These are phyloP conservation scores for Schwanniomyces yamadae DNA, from an alignment of 805 yeast genomes.

Conservation along the genomic window DNA sequence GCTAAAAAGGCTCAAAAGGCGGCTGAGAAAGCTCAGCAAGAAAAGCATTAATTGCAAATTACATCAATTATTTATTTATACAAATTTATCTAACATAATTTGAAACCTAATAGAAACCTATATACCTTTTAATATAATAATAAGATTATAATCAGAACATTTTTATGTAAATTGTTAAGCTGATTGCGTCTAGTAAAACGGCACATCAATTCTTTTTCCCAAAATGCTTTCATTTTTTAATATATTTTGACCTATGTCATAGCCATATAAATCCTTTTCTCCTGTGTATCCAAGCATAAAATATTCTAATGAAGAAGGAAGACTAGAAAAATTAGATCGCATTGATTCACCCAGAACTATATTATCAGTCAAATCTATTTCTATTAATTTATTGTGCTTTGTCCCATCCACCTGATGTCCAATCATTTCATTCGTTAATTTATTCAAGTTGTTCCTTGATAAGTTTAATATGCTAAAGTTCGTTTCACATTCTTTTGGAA, in stretches of 20 bases:
- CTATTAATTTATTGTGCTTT: neutral
- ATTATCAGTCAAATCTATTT: conserved; percentile 1
- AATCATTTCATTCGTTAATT: neutral
- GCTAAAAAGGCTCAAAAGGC: conserved; percentile 20
- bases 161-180: too few species aligned
- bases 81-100: too few species aligned
- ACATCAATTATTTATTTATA: too few species aligned
- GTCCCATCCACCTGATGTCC: neutral
- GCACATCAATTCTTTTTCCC: conserved; percentile 1
- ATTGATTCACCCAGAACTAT: neutral
- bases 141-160: too few species aligned
- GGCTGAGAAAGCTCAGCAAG: neutral
- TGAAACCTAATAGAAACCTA: too few species aligned
- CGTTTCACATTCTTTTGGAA: conserved; percentile 1
- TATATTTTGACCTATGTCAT: neutral
- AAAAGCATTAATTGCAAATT: too few species aligned
- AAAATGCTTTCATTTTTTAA: neutral
- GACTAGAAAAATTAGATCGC: neutral
- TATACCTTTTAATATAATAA: too few species aligned
- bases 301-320: neutral
- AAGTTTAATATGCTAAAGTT: neutral
- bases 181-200: neutral
- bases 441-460: neutral
- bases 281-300: neutral
- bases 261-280: neutral